Conservation (phyloP, 2,329 filamentous ascomycete genomes). For the Pyricularia pennisetigena region DNA sequence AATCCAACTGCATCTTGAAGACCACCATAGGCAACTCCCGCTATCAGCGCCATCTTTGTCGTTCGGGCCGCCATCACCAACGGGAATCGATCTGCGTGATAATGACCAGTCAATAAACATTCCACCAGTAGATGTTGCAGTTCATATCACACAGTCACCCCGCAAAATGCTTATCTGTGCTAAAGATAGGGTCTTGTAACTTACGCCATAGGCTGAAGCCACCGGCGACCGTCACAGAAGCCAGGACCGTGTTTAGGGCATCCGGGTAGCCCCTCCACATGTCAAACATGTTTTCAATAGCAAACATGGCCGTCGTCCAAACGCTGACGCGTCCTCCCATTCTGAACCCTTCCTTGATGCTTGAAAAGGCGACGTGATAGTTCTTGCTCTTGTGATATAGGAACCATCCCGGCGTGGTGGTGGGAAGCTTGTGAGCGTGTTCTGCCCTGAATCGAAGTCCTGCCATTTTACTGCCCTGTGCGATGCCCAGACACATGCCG, state of each 20-base stretch:
- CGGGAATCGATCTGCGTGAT: constrained; percentile 61
- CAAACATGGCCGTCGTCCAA: constrained; percentile 69
- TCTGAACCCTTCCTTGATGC: constrained; percentile 65
- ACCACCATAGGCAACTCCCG: constrained; percentile 72
- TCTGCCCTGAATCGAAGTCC: constrained; percentile 86
- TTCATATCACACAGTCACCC: background rate
- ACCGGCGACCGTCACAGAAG: constrained; percentile 76
- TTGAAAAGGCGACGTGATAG: constrained; percentile 73
- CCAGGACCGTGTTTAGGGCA: constrained; percentile 70
- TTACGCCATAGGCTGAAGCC: constrained; percentile 79
- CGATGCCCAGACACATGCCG: constrained; percentile 62
- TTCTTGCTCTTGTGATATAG: constrained; percentile 99
- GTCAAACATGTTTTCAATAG: constrained; percentile 80
- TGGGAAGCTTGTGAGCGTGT: constrained; percentile 88
- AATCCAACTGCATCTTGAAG: constrained; percentile 66
- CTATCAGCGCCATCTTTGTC: constrained; percentile 67
- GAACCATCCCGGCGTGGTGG: constrained; percentile 80
- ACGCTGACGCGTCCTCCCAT: constrained; percentile 62
- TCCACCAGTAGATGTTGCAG: background rate
- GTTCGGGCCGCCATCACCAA: constrained; percentile 67
- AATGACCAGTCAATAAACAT: constrained; percentile 1
- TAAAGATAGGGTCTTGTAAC: constrained; percentile 19
- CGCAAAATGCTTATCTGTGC: background rate
- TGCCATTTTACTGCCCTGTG: constrained; percentile 63
- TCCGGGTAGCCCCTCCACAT: constrained; percentile 60